Conservation (phyloP, 2,329 filamentous ascomycete genomes). For the Chrysoporthe austroafricana region DNA sequence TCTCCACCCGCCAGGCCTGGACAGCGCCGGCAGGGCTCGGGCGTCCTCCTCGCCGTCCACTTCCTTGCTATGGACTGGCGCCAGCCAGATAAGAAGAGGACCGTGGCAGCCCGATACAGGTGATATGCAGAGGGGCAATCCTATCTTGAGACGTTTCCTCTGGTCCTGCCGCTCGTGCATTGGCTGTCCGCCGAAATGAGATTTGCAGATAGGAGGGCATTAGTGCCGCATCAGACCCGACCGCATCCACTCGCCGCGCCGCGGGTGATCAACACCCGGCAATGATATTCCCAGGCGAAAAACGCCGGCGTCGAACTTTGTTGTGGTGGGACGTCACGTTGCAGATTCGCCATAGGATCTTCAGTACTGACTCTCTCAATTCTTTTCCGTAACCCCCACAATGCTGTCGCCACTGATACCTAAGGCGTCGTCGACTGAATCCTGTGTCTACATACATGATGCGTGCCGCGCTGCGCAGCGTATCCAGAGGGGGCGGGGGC, state of each 20-base stretch:
- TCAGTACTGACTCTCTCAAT: background rate
- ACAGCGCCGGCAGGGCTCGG: background rate
- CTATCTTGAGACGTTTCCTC: no score
- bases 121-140: no score
- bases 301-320: no score
- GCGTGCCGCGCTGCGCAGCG: constrained; percentile 2
- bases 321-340: background rate
- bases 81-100: no score
- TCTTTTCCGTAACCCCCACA: background rate
- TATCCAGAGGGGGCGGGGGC: background rate
- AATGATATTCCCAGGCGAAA: background rate
- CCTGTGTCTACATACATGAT: constrained; percentile 10
- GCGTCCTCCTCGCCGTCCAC: background rate
- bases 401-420: background rate
- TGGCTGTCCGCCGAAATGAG: background rate
- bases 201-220: background rate
- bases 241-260: no score
- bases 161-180: no score
- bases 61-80: background rate
- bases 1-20: background rate
- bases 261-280: background rate
- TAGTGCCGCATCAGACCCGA: no score
- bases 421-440: constrained; percentile 5
- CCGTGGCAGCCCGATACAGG: no score
- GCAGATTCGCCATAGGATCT: background rate